These are phyloP conservation scores for Debaryomyces psychrophilus DNA, from an alignment of 1,139 yeast species.

Conservation along the genomic window DNA sequence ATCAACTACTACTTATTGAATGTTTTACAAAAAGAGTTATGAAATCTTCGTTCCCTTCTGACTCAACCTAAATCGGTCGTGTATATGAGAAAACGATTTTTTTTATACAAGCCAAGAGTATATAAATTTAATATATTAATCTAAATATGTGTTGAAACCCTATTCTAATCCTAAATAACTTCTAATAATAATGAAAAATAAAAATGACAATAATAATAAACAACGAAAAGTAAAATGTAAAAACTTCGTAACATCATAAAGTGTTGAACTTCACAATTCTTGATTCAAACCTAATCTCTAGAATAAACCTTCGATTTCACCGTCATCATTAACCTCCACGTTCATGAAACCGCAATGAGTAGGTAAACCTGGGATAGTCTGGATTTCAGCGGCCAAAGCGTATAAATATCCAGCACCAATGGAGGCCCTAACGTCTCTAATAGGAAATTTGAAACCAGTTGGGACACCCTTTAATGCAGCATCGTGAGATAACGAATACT, in stretches of 20 bases:
- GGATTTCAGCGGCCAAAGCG: constrained; percentile 96
- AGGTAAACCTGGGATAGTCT: constrained; percentile 96
- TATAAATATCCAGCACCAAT: constrained; percentile 97
- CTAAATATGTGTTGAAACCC: constrained; percentile 18
- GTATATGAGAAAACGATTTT: neutral
- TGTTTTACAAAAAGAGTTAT: neutral
- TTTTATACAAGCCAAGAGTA: neutral
- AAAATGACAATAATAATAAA: neutral
- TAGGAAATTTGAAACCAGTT: constrained; percentile 90
- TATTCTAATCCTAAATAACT: constrained; percentile 10
- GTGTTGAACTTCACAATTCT: constrained; percentile 24
- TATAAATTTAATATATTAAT: neutral
- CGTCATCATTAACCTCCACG: constrained; percentile 90
- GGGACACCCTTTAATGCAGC: constrained; percentile 95
- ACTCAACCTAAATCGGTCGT: constrained; percentile 4
- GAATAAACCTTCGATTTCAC: constrained; percentile 93
- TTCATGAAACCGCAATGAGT: constrained; percentile 97
- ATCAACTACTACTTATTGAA: neutral
- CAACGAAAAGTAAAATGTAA: constrained; percentile 6
- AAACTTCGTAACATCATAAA: constrained; percentile 21
- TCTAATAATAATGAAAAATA: constrained; percentile 2
- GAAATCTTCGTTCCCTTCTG: constrained; percentile 3
- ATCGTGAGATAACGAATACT: constrained; percentile 94
- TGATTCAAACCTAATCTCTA: constrained; percentile 27
- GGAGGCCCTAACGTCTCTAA: constrained; percentile 90